Conservation (phyloP, 495 filamentous ascomycete species). For the Penicillium psychrofluorescens region DNA sequence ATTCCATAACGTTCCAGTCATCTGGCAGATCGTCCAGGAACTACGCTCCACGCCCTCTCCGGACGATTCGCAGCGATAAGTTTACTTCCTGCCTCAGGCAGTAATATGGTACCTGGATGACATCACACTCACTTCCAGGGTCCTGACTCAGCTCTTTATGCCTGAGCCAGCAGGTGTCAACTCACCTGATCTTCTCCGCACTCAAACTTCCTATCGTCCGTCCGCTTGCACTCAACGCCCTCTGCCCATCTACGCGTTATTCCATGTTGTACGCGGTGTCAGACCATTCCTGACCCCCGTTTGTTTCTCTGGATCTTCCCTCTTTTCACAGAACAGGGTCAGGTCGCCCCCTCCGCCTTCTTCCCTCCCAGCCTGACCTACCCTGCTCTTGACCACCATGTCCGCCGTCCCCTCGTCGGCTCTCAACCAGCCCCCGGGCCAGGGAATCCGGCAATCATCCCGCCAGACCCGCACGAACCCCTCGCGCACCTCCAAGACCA, state of each 20-base stretch:
- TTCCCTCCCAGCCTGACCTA: slow-evolving; percentile 12
- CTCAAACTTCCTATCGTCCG: slow-evolving; percentile 16
- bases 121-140: neutral
- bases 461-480: slow-evolving; percentile 57
- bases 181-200: slow-evolving; percentile 33
- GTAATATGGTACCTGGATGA: neutral
- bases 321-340: slow-evolving; percentile 1
- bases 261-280: neutral
- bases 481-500: slow-evolving; percentile 50
- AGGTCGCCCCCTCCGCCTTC: neutral
- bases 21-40: too few relatives aligned
- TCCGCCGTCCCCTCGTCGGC: slow-evolving; percentile 24
- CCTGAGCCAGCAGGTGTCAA: slow-evolving; percentile 14
- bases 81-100: neutral
- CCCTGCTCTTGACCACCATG: slow-evolving; percentile 15
- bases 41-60: too few relatives aligned
- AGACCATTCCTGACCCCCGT: slow-evolving; percentile 3
- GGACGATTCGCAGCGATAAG: too few relatives aligned
- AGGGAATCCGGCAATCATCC: slow-evolving; percentile 42
- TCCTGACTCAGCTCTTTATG: slow-evolving; percentile 16
- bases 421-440: slow-evolving; percentile 23
- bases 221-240: slow-evolving; percentile 4
- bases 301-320: slow-evolving; percentile 2
- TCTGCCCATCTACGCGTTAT: slow-evolving; percentile 1
- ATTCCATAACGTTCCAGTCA: too few relatives aligned